Evolutionary conservation across 1,284 basidiomycete genomes (phyloP).

Genomic region (Sanghuangporus baumii): DNA sequence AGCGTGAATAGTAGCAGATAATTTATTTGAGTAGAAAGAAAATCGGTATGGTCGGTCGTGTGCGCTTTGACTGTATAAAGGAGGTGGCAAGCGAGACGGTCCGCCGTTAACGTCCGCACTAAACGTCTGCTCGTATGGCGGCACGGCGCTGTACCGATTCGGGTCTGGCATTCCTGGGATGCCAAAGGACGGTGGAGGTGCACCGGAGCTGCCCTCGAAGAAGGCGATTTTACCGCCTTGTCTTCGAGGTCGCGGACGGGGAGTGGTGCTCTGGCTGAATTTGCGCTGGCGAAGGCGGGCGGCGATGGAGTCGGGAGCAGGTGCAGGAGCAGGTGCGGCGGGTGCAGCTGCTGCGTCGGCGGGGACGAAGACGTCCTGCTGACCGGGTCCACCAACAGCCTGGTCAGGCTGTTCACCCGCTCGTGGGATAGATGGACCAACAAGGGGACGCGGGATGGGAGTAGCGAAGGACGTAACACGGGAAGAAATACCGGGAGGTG

Average conservation of each 20-base stretch:
- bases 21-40: slow-evolving; percentile 95
- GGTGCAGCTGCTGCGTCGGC: slow-evolving; percentile 20
- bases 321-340: slow-evolving; percentile 9
- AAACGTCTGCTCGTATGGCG: slow-evolving; percentile 21
- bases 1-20: slow-evolving; percentile 93
- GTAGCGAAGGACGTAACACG: not conserved
- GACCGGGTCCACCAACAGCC: not conserved
- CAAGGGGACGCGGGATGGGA: not conserved
- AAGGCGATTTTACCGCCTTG: slow-evolving; percentile 84
- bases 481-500: slow-evolving; percentile 16
- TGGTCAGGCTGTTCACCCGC: not conserved
- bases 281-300: slow-evolving; percentile 66
- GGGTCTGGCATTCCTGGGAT: slow-evolving; percentile 27
- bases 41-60: slow-evolving; percentile 94
- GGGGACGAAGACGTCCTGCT: slow-evolving; percentile 18
- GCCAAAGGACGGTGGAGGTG: slow-evolving; percentile 40
- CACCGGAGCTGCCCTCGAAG: slow-evolving; percentile 69
- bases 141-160: slow-evolving; percentile 24
- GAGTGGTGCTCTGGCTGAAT: slow-evolving; percentile 72
- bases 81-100: slow-evolving; percentile 21
- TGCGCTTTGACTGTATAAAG: slow-evolving; percentile 44
- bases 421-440: not conserved
- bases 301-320: slow-evolving; percentile 26
- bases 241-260: slow-evolving; percentile 43
- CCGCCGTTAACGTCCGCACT: slow-evolving; percentile 16